phyloP scores from a whole-genome alignment of 345 rosid species.

The Microcos paniculata region DNA sequence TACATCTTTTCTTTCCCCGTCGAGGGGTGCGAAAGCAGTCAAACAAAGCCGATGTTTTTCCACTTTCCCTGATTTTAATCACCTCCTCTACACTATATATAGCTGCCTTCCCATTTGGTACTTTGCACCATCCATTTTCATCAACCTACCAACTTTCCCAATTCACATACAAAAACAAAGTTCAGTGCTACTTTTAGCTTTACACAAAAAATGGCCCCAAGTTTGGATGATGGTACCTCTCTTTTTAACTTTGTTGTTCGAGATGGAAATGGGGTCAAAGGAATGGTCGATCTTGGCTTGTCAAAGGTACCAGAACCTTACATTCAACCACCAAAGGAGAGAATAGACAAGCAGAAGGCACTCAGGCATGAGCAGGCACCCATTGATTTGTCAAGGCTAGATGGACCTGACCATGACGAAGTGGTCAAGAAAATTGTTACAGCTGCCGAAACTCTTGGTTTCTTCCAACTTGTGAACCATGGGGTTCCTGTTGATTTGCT shows the following conservation, averaged over 20 bases:
- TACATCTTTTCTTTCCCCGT: neutral
- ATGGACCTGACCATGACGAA: conserved; percentile 13
- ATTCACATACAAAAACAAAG: neutral
- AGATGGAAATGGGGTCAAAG: conserved; percentile 34
- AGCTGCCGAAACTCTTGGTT: conserved; percentile 35
- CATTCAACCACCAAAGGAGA: conserved; percentile 38
- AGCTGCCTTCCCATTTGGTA: neutral
- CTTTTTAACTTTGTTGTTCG: conserved; percentile 24
- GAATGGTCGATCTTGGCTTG: conserved; percentile 29
- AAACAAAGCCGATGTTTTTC: neutral
- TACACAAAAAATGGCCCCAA: conserved; percentile 2
- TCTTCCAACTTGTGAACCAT: conserved; percentile 33
- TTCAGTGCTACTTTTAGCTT: neutral
- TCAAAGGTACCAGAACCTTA: conserved; percentile 27
- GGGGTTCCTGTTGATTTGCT: conserved; percentile 51
- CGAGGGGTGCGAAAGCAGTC: neutral
- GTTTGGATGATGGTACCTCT: conserved; percentile 11
- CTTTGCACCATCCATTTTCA: neutral
- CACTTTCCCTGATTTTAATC: neutral
- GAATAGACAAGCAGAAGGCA: conserved; percentile 37
- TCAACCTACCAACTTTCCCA: neutral
- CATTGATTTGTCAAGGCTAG: conserved; percentile 29
- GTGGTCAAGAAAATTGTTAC: conserved; percentile 25
- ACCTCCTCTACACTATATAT: neutral
- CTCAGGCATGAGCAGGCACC: neutral